Evolutionary conservation across 1,139 yeast genomes (phyloP), one percentile per base, ranked within the genome.

Genomic region (Ogataea hybrid): DNA sequence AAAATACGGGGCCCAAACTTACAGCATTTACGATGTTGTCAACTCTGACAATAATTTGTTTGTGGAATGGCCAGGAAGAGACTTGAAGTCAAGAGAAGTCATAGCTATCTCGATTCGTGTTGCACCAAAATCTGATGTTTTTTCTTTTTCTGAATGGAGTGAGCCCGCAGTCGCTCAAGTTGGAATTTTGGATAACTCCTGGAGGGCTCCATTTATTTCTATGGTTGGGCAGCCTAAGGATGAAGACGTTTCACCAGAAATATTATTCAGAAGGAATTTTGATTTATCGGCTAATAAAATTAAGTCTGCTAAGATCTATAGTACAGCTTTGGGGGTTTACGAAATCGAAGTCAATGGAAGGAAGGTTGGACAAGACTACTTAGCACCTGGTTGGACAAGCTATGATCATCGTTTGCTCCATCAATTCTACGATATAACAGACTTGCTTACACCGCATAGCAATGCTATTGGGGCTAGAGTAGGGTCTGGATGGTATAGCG

Each of bases 401-500:
- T 53, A 53, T 35, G 39, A 40, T 10, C 47, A 50, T 39, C 35
- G 57, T 11, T 21, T 53, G 16, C 38, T 46, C 18, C 52, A 53
- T 30, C 50, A 47, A 27, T 44, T 48, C 4, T 48, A 49, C 25
- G 54, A 50, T 39, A 45, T 53, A 11, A 30, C 43, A 7, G 23
- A 28, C 2, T 37, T 45, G 12, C 30, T 53, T 15, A 31, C 29
- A 14, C 17, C 15, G 12, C 46, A 38, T 4, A 25, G n/a, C 6
- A 53, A 53, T 35, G 53, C 47, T 10, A 41, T 53, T 31, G 49
- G 51, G 3, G 50, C 50, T 25, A 45, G 57, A 7, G 52, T 54
- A 9, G 58, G 53, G 9, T 48, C 56, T 8, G 59, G 59, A 5
- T 54, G 59, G 59, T 54, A 40, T 32, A 44, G 52, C 15, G 58